Percentiles rank a stretch among this genome's conserved stretches.
phyloP scores from a whole-genome alignment of 768 basidiomycete genomes.

The Obba rivulosa region DNA sequence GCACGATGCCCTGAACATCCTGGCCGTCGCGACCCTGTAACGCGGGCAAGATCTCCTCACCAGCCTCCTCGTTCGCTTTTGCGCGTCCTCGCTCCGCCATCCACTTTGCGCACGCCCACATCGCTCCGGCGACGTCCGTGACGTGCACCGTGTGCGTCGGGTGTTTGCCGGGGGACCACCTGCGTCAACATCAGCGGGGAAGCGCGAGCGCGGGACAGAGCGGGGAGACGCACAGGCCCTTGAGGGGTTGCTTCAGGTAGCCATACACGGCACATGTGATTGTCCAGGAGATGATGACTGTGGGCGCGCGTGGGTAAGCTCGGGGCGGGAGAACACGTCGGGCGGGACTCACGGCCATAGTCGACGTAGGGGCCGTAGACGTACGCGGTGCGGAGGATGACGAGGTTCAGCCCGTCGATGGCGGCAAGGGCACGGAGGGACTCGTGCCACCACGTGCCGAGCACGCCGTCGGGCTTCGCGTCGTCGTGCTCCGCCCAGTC shows the following conservation, averaged over 20 bases:
- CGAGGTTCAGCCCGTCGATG: conserved; percentile 76
- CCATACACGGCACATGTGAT: conserved; percentile 79
- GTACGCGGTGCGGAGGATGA: conserved; percentile 69
- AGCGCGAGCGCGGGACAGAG: neutral
- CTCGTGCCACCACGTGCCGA: conserved; percentile 90
- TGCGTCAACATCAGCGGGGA: conserved; percentile 20
- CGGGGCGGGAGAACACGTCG: neutral
- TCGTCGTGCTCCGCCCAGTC: conserved; percentile 66
- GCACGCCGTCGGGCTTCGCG: conserved; percentile 60
- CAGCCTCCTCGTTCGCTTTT: conserved; percentile 59
- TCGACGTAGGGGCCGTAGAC: conserved; percentile 80
- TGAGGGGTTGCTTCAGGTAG: conserved; percentile 79
- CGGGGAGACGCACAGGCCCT: conserved; percentile 55
- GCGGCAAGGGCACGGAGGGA: conserved; percentile 68
- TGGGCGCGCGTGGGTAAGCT: neutral
- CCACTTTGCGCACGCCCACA: conserved; percentile 78
- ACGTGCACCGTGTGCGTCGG: conserved; percentile 72
- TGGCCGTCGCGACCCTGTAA: conserved; percentile 67
- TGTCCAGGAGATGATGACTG: conserved; percentile 61
- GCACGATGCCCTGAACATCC: conserved; percentile 57
- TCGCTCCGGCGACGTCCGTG: conserved; percentile 71
- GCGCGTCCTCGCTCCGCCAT: conserved; percentile 55
- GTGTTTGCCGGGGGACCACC: conserved; percentile 78
- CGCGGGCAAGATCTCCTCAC: conserved; percentile 59
- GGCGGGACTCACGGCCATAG: conserved; percentile 52